Conservation (phyloP, 2,329 filamentous ascomycete species). For the Hymenoscyphus fructigenus region DNA sequence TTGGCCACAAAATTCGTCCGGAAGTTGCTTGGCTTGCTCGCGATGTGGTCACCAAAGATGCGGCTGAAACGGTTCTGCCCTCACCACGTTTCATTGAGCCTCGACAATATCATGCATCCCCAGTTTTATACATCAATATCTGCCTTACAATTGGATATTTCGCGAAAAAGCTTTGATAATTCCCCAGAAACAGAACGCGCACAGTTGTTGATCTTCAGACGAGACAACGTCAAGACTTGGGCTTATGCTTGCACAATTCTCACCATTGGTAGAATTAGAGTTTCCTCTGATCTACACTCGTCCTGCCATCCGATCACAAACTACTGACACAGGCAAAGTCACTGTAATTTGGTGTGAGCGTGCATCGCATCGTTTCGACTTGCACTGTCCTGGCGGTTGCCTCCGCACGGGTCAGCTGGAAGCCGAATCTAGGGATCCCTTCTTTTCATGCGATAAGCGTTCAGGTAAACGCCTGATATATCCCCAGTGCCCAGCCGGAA, state of each 20-base stretch:
- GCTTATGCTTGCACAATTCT: background rate
- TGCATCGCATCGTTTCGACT: background rate
- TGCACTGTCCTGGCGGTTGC: background rate
- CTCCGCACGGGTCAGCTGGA: background rate
- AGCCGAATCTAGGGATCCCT: constrained; percentile 12
- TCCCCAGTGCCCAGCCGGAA: background rate
- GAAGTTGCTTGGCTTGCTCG: background rate
- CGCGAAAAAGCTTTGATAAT: background rate
- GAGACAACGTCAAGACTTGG: constrained; percentile 7
- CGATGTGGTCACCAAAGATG: constrained; percentile 1
- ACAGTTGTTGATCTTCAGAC: constrained; percentile 11
- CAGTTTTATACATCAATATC: background rate
- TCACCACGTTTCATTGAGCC: constrained; percentile 1
- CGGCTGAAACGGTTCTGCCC: background rate
- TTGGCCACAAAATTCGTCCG: background rate
- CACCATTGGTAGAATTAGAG: background rate
- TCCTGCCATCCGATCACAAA: constrained; percentile 9
- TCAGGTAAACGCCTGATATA: background rate
- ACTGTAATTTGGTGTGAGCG: background rate
- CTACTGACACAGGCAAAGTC: constrained; percentile 5
- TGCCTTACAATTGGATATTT: background rate
- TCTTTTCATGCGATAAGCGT: constrained; percentile 10
- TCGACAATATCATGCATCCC: background rate
- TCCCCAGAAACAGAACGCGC: constrained; percentile 5
- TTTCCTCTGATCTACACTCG: background rate